Evolutionary conservation across 179 eudicot species (phyloP).

Genomic region (Beta corolliflora): DNA sequence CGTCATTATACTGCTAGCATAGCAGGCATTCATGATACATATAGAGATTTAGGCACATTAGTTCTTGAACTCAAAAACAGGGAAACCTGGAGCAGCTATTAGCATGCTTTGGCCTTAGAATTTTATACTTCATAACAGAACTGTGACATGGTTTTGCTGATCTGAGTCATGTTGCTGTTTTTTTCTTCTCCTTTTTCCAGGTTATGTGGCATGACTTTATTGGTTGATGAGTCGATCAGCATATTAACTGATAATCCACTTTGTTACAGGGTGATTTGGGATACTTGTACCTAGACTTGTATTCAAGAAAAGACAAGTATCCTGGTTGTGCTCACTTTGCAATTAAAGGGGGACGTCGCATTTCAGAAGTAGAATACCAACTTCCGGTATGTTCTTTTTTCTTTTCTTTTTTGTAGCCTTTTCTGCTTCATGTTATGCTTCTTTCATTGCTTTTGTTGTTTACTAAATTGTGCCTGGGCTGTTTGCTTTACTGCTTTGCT

Average conservation of each 20-base stretch:
- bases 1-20: neutral
- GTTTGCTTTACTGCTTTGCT: neutral
- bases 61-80: conserved; percentile 2
- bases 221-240: neutral
- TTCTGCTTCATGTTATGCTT: conserved; percentile 11
- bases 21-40: neutral
- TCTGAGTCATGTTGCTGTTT: neutral
- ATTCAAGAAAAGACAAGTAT: conserved; percentile 79
- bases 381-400: conserved; percentile 64
- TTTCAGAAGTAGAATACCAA: conserved; percentile 90
- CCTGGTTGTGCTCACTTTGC: conserved; percentile 99
- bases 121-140: neutral
- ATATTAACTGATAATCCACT: neutral
- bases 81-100: neutral
- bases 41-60: neutral
- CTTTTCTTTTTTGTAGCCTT: neutral
- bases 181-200: neutral
- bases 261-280: conserved; percentile 91
- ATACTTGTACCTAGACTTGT: conserved; percentile 87
- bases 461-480: neutral
- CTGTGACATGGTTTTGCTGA: neutral
- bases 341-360: conserved; percentile 87
- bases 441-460: neutral
- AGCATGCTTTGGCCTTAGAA: neutral
- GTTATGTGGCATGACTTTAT: neutral